phyloP scores from a whole-genome alignment of 1,284 basidiomycete genomes.

The Tremellales sp. region DNA sequence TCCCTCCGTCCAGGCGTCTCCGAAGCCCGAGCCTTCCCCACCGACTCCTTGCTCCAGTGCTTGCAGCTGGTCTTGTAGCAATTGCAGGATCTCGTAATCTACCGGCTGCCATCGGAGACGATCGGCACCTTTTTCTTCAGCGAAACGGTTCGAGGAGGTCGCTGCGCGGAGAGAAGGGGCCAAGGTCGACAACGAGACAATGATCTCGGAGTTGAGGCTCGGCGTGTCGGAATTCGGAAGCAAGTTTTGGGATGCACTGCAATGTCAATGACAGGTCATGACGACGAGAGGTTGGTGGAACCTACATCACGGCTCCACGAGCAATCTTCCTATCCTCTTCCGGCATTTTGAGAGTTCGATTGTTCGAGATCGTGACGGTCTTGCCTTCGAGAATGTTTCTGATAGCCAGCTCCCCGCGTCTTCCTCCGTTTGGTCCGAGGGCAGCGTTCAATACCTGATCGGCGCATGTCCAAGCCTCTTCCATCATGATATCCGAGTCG shows the following conservation, averaged over 20 bases:
- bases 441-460: slow-evolving; percentile 28
- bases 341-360: slow-evolving; percentile 13
- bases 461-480: slow-evolving; percentile 18
- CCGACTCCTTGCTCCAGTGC: slow-evolving; percentile 16
- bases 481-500: slow-evolving; percentile 22
- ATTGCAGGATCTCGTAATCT: slow-evolving; percentile 37
- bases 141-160: slow-evolving; percentile 27
- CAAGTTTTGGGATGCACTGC: slow-evolving; percentile 24
- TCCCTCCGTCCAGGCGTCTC: slow-evolving; percentile 41
- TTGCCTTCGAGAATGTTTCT: slow-evolving; percentile 35
- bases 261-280: too few relatives aligned
- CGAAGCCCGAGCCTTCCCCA: slow-evolving; percentile 10
- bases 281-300: background rate
- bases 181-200: slow-evolving; percentile 30
- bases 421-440: slow-evolving; percentile 30
- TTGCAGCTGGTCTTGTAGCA: slow-evolving; percentile 38
- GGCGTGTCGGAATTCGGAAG: slow-evolving; percentile 21
- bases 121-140: slow-evolving; percentile 17
- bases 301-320: slow-evolving; percentile 38
- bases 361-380: slow-evolving; percentile 7
- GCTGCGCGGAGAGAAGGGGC: slow-evolving; percentile 34
- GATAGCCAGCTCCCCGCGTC: slow-evolving; percentile 34
- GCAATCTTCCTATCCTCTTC: slow-evolving; percentile 34
- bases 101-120: slow-evolving; percentile 34
- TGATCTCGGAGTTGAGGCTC: slow-evolving; percentile 6